Evolutionary conservation across 805 yeast genomes (phyloP).

Genomic region (Metschnikowia noctiluminum): DNA sequence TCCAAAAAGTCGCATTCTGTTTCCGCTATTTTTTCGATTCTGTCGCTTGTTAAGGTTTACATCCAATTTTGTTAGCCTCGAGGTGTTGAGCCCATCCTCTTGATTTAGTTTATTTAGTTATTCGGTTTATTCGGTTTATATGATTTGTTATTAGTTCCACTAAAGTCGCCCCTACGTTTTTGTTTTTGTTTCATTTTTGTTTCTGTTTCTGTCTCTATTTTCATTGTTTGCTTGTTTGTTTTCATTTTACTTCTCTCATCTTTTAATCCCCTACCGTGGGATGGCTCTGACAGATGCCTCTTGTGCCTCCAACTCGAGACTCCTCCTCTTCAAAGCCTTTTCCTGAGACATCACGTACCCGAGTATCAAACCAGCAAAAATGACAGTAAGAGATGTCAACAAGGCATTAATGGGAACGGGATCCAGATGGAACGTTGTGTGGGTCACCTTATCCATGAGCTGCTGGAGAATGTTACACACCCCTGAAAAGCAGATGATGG

Average conservation of each 20-base stretch:
- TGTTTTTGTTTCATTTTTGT: too few species aligned
- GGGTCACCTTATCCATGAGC: constrained; percentile 66
- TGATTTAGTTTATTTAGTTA: too few species aligned
- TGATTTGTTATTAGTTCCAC: too few species aligned
- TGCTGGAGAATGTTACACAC: constrained; percentile 73
- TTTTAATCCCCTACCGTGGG: constrained; percentile 24
- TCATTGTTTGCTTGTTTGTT: too few species aligned
- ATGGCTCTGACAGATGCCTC: constrained; percentile 48
- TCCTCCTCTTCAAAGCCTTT: constrained; percentile 43
- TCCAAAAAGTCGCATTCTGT: too few species aligned
- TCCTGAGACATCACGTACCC: constrained; percentile 43
- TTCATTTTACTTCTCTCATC: not conserved
- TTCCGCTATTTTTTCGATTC: too few species aligned
- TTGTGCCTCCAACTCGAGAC: constrained; percentile 62
- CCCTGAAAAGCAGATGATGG: constrained; percentile 80
- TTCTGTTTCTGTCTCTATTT: too few species aligned
- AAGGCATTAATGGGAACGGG: constrained; percentile 74
- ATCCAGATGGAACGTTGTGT: constrained; percentile 61
- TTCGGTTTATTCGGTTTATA: too few species aligned
- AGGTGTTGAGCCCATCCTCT: too few species aligned
- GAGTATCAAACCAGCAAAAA: constrained; percentile 48
- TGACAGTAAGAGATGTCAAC: constrained; percentile 51
- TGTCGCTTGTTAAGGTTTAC: too few species aligned
- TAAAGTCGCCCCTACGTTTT: too few species aligned
- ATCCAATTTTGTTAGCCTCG: too few species aligned